Percentiles rank a stretch among this genome's conserved stretches.
Evolutionary conservation across 208 protist genomes (phyloP).

Genomic region (Wallacemonas collosoma): DNA sequence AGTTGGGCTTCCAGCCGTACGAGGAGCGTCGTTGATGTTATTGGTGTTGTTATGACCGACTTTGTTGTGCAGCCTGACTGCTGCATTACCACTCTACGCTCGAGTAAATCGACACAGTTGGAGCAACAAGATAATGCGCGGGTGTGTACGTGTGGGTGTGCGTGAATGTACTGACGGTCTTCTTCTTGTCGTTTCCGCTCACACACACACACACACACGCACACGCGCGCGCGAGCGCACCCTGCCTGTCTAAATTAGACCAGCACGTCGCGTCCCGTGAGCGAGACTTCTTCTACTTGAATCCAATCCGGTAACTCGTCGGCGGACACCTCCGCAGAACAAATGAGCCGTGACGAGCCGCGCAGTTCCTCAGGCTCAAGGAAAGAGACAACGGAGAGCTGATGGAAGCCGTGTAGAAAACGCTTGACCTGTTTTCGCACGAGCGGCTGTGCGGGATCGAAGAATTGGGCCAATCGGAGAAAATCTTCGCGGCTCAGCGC

Average conservation of each 20-base stretch:
- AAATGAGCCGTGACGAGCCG: constrained; percentile 27
- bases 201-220: neutral
- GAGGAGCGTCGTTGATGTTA: too few species aligned
- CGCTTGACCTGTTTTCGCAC: constrained; percentile 31
- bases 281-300: constrained; percentile 26
- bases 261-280: constrained; percentile 19
- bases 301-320: constrained; percentile 34
- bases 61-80: too few species aligned
- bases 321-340: constrained; percentile 20
- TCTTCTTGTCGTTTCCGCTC: neutral
- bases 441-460: constrained; percentile 29
- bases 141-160: too few species aligned
- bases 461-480: constrained; percentile 22
- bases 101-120: too few species aligned
- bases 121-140: too few species aligned
- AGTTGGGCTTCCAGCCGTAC: too few species aligned
- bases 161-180: too few species aligned
- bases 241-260: constrained; percentile 9
- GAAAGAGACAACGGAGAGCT: constrained; percentile 39
- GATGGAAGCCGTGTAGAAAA: constrained; percentile 30
- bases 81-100: too few species aligned
- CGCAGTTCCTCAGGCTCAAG: constrained; percentile 32
- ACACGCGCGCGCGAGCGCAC: neutral
- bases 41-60: too few species aligned
- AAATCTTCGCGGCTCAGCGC: constrained; percentile 26